These are phyloP conservation scores for Terana coerulea DNA, from an alignment of 768 basidiomycete genomes.

Conservation along the genomic window DNA sequence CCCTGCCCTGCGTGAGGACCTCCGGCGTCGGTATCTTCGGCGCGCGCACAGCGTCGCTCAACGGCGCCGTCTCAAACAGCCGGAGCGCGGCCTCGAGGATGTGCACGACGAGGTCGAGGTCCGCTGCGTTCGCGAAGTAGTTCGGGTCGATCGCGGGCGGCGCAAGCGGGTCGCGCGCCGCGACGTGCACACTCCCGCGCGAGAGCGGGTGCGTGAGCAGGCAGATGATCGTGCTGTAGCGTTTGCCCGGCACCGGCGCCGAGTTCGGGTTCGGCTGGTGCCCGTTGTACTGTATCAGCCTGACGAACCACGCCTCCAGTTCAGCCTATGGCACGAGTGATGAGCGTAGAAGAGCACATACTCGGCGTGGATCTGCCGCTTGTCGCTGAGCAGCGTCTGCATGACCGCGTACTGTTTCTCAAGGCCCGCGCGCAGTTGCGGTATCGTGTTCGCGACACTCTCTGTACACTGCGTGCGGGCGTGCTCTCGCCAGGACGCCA, in stretches of 20 bases:
- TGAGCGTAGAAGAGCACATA: too few species aligned
- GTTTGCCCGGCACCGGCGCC: conserved; percentile 10
- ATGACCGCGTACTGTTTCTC: conserved; percentile 9
- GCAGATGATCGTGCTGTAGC: conserved; percentile 24
- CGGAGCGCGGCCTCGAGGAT: not conserved
- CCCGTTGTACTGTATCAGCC: conserved; percentile 5
- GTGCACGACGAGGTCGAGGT: conserved; percentile 9
- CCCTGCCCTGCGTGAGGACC: not conserved
- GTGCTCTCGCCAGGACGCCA: conserved; percentile 4
- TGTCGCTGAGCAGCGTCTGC: not conserved
- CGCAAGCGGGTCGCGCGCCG: conserved; percentile 7
- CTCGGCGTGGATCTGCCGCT: conserved; percentile 1
- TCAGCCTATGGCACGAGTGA: too few species aligned
- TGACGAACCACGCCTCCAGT: too few species aligned
- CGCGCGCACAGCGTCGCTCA: not conserved
- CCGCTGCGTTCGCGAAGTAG: conserved; percentile 7
- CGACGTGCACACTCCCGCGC: conserved; percentile 25
- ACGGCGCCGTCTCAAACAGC: conserved; percentile 1
- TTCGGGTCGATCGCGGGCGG: conserved; percentile 12
- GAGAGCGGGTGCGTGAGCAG: conserved; percentile 24
- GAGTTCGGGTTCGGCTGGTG: conserved; percentile 1
- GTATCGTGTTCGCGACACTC: conserved; percentile 1
- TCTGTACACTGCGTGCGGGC: not conserved
- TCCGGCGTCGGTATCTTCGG: not conserved
- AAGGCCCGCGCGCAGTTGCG: not conserved